phyloP scores from a whole-genome alignment of 2,329 filamentous ascomycete genomes.

The Colletotrichum simmondsii region DNA sequence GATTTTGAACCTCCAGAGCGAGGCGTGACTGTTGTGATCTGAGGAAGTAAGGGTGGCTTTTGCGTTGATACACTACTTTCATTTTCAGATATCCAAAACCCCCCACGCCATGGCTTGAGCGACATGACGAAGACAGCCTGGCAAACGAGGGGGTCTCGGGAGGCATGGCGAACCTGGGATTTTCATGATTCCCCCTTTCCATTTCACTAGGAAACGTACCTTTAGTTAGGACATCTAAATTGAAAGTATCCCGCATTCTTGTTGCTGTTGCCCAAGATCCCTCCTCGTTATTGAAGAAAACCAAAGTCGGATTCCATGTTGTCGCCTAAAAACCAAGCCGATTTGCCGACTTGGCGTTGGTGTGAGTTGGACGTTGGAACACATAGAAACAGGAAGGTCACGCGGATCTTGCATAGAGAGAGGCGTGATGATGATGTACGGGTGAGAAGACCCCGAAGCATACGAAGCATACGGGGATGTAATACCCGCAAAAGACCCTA shows the following conservation, averaged over 20 bases:
- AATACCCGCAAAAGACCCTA: neutral
- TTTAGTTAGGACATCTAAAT: constrained; percentile 25
- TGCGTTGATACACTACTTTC: constrained; percentile 23
- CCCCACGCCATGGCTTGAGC: constrained; percentile 17
- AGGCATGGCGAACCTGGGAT: constrained; percentile 24
- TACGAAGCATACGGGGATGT: too few relatives aligned
- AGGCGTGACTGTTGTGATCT: neutral
- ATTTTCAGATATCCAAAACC: constrained; percentile 32
- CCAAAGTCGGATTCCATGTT: too few relatives aligned
- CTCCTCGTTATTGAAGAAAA: too few relatives aligned
- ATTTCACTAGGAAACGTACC: constrained; percentile 28
- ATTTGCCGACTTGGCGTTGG: neutral
- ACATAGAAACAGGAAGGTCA: neutral
- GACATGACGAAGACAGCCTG: constrained; percentile 10
- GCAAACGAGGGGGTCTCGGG: constrained; percentile 16
- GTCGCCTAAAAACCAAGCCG: neutral
- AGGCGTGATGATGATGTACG: neutral
- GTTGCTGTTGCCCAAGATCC: too few relatives aligned
- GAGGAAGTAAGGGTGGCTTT: neutral
- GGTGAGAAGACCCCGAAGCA: neutral
- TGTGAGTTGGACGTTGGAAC: neutral
- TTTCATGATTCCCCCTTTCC: constrained; percentile 27
- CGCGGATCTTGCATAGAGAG: neutral
- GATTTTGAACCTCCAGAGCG: constrained; percentile 35
- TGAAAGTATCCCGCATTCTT: constrained; percentile 2